phyloP scores from a whole-genome alignment of 2,329 filamentous ascomycete genomes.

The Pseudogymnoascus sp. region DNA sequence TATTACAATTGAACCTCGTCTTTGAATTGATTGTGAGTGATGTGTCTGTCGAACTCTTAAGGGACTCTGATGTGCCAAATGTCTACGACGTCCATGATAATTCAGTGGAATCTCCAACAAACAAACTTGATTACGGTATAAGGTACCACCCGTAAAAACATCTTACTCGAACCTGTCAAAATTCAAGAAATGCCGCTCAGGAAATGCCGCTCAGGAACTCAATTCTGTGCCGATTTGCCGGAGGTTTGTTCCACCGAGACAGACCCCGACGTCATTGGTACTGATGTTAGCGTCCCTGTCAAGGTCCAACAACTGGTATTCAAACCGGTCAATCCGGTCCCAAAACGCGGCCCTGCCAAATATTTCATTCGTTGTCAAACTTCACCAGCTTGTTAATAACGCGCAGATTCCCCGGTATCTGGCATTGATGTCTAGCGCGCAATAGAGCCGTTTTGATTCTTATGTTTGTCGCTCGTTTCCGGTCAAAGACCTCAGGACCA shows the following conservation, averaged over 20 bases:
- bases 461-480: not conserved
- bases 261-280: not conserved
- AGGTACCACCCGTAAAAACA: too few relatives aligned
- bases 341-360: not conserved
- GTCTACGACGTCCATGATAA: not conserved
- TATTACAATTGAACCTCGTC: not conserved
- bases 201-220: not conserved
- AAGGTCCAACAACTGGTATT: not conserved
- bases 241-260: not conserved
- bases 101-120: not conserved
- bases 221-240: not conserved
- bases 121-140: too few relatives aligned
- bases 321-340: not conserved
- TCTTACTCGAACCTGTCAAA: too few relatives aligned
- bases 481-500: not conserved
- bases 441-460: not conserved
- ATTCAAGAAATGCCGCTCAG: too few relatives aligned
- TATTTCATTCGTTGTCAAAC: not conserved
- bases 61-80: not conserved
- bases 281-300: not conserved
- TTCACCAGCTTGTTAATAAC: not conserved
- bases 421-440: not conserved
- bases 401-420: not conserved
- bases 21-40: not conserved
- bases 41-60: not conserved